Evolutionary conservation across 1,284 basidiomycete species (phyloP), one percentile per base, ranked within the genome.

Genomic region (Cystobasidiaceae sp.): DNA sequence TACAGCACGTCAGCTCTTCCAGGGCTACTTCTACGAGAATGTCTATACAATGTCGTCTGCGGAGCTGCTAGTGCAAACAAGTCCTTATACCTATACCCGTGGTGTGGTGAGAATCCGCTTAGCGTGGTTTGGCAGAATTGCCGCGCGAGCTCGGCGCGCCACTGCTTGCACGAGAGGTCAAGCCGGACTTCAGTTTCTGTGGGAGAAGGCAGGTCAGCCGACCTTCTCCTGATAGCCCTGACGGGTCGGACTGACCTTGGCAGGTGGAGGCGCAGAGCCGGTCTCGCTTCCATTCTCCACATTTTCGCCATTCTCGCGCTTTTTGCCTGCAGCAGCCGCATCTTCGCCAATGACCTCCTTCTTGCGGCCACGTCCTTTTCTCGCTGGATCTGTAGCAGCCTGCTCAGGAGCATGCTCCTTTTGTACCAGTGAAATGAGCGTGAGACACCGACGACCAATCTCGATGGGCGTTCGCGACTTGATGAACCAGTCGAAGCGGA

Each of bases 381-480:
- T 49, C 17, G 86, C 69, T 15, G 63, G 67, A 25, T 65, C 68
- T 23, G 55, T 60, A n/a, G 80, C 67, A 81, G 80, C 54, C 33
- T 74, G 75, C 41, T 73, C 75, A 32, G 73, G 70, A 49, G 76
- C 76, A 77, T 94, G 70, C 34, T 77, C 93, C 81, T 96, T 96
- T 79, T 93, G 87, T 68, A 97, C 89, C 83, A 97, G 88, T 15
- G 86, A 82, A 39, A 97, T 75, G 41, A 98, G 77, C 6, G 94
- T 97, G 71, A 88, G 89, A 72, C 93, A 97, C 60, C 96, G 80
- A 71, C 94, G 81, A 71, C 88, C 86, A 67, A 99, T 80, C 80
- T 99, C 96, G 73, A 90, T 86, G 9, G 91, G 87, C 25, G 90
- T 93, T 57, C 96, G 81, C 69, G 88, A 90, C 81, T 97, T 97